Percentiles rank a stretch among this genome's conserved stretches.
phyloP scores from a whole-genome alignment of 2,329 filamentous ascomycete species.

The Stagonosporopsis tanaceti region DNA sequence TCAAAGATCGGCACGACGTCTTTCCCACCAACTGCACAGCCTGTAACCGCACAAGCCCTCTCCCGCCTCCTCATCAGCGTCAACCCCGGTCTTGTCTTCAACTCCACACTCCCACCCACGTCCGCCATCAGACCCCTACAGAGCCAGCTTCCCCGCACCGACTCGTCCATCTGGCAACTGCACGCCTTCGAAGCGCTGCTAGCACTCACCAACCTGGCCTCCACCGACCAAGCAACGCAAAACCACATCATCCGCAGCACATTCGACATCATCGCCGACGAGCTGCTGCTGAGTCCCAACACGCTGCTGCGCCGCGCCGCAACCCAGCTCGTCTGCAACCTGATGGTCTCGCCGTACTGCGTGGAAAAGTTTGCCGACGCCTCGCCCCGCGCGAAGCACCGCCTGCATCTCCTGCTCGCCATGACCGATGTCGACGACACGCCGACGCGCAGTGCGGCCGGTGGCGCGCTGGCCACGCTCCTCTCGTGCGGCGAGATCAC shows the following conservation, averaged over 20 bases:
- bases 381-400: slow-evolving; percentile 70
- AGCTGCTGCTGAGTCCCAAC: slow-evolving; percentile 81
- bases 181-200: slow-evolving; percentile 90
- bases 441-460: slow-evolving; percentile 81
- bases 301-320: slow-evolving; percentile 79
- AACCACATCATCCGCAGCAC: slow-evolving; percentile 75
- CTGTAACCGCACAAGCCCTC: slow-evolving; percentile 78
- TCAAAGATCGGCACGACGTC: slow-evolving; percentile 51
- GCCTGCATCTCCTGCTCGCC: slow-evolving; percentile 84
- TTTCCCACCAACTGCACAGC: slow-evolving; percentile 42
- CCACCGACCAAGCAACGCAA: slow-evolving; percentile 69
- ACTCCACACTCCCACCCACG: slow-evolving; percentile 73
- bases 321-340: slow-evolving; percentile 90
- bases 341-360: slow-evolving; percentile 74
- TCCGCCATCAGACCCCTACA: slow-evolving; percentile 85
- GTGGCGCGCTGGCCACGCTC: slow-evolving; percentile 85
- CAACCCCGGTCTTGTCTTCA: slow-evolving; percentile 85
- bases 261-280: slow-evolving; percentile 77
- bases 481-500: slow-evolving; percentile 76
- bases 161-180: slow-evolving; percentile 70
- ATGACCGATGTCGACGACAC: slow-evolving; percentile 86
- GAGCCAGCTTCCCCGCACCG: slow-evolving; percentile 73
- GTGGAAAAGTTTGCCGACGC: slow-evolving; percentile 74
- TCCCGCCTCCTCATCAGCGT: slow-evolving; percentile 87
- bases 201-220: slow-evolving; percentile 92